Evolutionary conservation across 1,284 basidiomycete genomes (phyloP).

Genomic region (Athelia sp.): DNA sequence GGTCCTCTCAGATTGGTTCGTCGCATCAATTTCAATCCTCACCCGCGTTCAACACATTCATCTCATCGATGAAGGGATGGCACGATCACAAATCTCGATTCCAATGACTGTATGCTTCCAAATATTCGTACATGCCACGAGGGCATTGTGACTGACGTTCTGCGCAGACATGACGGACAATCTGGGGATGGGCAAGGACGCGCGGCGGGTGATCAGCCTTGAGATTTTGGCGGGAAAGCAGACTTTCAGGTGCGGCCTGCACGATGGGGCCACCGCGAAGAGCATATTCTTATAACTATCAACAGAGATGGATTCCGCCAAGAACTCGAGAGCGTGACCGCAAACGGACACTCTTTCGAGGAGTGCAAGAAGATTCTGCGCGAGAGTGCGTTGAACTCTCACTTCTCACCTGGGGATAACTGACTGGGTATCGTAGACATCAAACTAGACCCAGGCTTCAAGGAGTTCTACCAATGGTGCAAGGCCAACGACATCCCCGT

Average conservation of each 20-base stretch:
- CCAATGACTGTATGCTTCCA: constrained; percentile 75
- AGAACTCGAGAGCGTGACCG: constrained; percentile 73
- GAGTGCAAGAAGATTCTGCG: constrained; percentile 69
- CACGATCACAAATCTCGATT: constrained; percentile 87
- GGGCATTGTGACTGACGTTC: not conserved
- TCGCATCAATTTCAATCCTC: constrained; percentile 10
- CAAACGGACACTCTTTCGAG: constrained; percentile 69
- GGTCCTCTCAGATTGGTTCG: constrained; percentile 85
- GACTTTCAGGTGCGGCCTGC: constrained; percentile 64
- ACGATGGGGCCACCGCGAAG: not conserved
- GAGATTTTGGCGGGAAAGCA: constrained; percentile 61
- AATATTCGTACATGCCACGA: constrained; percentile 2
- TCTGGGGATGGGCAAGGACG: constrained; percentile 67
- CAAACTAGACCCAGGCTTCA: constrained; percentile 83
- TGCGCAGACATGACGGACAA: constrained; percentile 69
- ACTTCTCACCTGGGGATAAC: not conserved
- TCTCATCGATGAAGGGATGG: constrained; percentile 62
- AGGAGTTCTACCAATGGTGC: constrained; percentile 80
- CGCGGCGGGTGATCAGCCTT: constrained; percentile 66
- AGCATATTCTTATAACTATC: not conserved
- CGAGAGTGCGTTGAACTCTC: constrained; percentile 28
- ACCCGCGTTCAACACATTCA: constrained; percentile 3
- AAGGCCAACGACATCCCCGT: constrained; percentile 75
- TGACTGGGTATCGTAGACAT: constrained; percentile 52
- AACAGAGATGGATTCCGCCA: constrained; percentile 72